phyloP scores from a whole-genome alignment of 73 alveolate genomes.

The Paramecium biaurelia region DNA sequence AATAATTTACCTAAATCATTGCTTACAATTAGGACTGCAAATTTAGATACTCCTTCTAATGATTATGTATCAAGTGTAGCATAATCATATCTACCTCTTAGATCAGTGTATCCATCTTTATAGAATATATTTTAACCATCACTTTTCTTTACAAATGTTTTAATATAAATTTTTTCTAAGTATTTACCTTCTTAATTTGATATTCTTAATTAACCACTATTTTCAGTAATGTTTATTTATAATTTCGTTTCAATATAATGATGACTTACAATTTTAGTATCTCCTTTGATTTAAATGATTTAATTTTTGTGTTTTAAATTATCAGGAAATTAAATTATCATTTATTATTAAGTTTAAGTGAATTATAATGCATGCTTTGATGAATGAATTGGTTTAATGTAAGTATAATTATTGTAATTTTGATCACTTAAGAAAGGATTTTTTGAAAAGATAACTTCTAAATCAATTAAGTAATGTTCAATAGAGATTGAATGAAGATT shows the following conservation, averaged over 20 bases:
- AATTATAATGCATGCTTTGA: background rate
- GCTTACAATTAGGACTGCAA: conserved; percentile 80
- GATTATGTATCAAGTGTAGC: conserved; percentile 74
- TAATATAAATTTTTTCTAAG: background rate
- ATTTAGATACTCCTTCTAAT: conserved; percentile 76
- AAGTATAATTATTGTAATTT: conserved; percentile 32
- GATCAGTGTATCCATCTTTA: conserved; percentile 88
- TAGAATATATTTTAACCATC: conserved; percentile 68
- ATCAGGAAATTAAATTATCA: conserved; percentile 70
- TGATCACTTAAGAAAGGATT: conserved; percentile 74
- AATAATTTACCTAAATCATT: conserved; percentile 67
- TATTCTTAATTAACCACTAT: conserved; percentile 84
- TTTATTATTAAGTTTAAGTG: background rate
- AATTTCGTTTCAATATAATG: conserved; percentile 76
- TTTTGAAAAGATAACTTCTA: conserved; percentile 84
- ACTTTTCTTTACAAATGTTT: background rate
- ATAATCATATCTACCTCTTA: conserved; percentile 87
- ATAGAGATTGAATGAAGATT: conserved; percentile 64
- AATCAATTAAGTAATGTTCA: conserved; percentile 80
- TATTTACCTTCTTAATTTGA: conserved; percentile 58
- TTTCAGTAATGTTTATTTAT: conserved; percentile 72
- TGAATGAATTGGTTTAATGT: background rate
- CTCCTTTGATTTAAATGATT: conserved; percentile 78
- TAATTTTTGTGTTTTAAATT: conserved; percentile 71
- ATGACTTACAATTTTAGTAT: conserved; percentile 66